phyloP scores from a whole-genome alignment of 1,139 yeast species.

The Scheffersomyces segobiensis region DNA sequence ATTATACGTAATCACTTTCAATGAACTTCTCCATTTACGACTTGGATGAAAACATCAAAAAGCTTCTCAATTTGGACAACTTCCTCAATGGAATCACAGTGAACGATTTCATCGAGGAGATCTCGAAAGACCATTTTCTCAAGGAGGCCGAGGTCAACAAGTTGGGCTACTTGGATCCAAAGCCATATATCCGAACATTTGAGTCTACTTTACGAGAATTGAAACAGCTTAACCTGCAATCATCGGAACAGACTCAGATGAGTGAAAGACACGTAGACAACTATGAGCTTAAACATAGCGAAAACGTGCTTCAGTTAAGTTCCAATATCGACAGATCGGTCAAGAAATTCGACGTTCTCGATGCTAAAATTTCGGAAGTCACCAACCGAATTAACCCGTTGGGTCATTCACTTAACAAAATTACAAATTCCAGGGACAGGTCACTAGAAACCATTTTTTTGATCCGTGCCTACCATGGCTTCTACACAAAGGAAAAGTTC shows the following conservation, averaged over 20 bases:
- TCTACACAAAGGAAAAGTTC: constrained; percentile 61
- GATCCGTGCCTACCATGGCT: constrained; percentile 75
- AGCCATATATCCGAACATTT: constrained; percentile 91
- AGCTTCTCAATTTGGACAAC: constrained; percentile 66
- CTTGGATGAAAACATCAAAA: constrained; percentile 71
- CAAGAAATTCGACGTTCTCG: constrained; percentile 56
- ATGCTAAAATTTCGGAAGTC: constrained; percentile 58
- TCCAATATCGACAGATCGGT: constrained; percentile 45
- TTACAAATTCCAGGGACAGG: constrained; percentile 76
- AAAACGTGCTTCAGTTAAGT: constrained; percentile 61
- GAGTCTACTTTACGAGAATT: constrained; percentile 81
- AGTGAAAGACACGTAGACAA: constrained; percentile 58
- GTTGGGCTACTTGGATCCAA: constrained; percentile 73
- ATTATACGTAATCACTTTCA: not conserved
- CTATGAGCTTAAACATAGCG: constrained; percentile 68
- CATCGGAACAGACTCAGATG: constrained; percentile 46
- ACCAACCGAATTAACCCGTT: constrained; percentile 69
- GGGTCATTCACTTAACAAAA: constrained; percentile 70
- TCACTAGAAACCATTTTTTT: constrained; percentile 73
- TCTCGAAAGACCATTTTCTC: constrained; percentile 68
- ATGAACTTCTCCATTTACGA: constrained; percentile 51
- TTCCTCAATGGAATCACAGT: constrained; percentile 72
- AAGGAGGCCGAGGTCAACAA: constrained; percentile 57
- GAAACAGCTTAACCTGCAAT: constrained; percentile 56
- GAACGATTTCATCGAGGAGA: constrained; percentile 78